A percentile compares a stretch with the other conserved stretches of the same genome.
Conservation (phyloP, 2,329 filamentous ascomycete species). For the Alternaria infectoria region DNA sequence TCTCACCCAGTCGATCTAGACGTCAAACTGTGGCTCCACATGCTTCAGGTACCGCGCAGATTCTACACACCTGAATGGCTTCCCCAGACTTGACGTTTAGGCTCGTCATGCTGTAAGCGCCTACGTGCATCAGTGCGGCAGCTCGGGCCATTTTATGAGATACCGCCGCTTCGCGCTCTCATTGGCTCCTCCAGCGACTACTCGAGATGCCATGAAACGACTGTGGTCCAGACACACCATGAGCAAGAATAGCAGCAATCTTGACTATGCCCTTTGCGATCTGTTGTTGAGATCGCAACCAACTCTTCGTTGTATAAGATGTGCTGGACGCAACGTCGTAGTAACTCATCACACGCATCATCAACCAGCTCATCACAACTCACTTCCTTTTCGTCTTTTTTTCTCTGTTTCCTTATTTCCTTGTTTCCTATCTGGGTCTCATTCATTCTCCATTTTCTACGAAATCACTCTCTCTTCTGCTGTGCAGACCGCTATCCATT, state of each 20-base stretch:
- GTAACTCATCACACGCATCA: slow-evolving; percentile 42
- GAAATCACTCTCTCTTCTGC: slow-evolving; percentile 39
- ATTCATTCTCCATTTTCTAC: slow-evolving; percentile 16
- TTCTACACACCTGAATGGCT: slow-evolving; percentile 35
- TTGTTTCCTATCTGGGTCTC: slow-evolving; percentile 42
- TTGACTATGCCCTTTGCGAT: slow-evolving; percentile 27
- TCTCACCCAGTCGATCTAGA: slow-evolving; percentile 38
- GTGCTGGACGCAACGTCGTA: slow-evolving; percentile 19
- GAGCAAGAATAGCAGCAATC: slow-evolving; percentile 45
- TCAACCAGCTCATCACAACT: slow-evolving; percentile 39
- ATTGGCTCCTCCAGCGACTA: slow-evolving; percentile 49
- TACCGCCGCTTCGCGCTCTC: slow-evolving; percentile 26
- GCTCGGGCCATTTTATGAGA: slow-evolving; percentile 45
- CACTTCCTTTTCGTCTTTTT: slow-evolving; percentile 44
- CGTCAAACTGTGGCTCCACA: slow-evolving; percentile 29
- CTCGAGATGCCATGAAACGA: slow-evolving; percentile 48
- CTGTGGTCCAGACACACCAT: slow-evolving; percentile 32
- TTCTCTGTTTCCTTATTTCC: slow-evolving; percentile 44
- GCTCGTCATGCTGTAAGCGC: slow-evolving; percentile 44
- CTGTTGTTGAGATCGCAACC: slow-evolving; percentile 24
- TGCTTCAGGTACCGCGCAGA: slow-evolving; percentile 23
- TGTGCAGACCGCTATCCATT: slow-evolving; percentile 44
- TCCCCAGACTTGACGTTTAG: slow-evolving; percentile 31
- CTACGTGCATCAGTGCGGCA: slow-evolving; percentile 39
- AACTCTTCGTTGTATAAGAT: slow-evolving; percentile 37